Evolutionary conservation across 1,284 basidiomycete genomes (phyloP), one percentile per base, ranked within the genome.

Genomic region (Ganoderma lingzhi): DNA sequence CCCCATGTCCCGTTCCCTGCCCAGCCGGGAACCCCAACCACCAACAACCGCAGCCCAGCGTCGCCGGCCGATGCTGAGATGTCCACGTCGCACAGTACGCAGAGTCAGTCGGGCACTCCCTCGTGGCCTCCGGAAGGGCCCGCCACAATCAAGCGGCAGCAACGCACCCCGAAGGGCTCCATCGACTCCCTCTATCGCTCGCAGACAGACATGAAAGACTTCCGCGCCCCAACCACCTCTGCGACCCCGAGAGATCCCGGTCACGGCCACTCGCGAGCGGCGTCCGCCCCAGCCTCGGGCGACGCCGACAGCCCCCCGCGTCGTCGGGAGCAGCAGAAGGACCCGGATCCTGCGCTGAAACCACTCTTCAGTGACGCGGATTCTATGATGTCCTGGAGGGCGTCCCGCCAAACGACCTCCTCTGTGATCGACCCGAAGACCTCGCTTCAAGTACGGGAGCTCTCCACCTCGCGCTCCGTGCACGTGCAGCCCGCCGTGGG

Each of bases 111-210:
- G 19, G 35, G 56, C 12, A 12, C 17, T 3, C 56, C 56, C 6
- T 5, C 56, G 19, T 59, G 56, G 56, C 56, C 56, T 4, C 56
- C 56, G 6, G 35, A 59, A 37, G 56, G 56, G 23, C 56, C 56
- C 56, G 56, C 56, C 35, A 39, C 35, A 0, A n/a, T 59, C 56
- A 59, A 59, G 35, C 56, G 56, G 2, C 56, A 59, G 35, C 56
- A 59, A 19, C 56, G 56, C 35, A 39, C 56, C 35, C 56, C 35
- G 19, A 39, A 39, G 56, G 39, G 56, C 56, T 59, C 56, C 35
- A n/a, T 59, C 35, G 56, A 59, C 8, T 59, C 56, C 19, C 56
- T 59, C 32, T 59, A 35, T 35, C 37, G 56, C 4, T 59, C 56
- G 56, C 56, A n/a, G 35, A 35, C 56, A 6, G 48, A 51, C 32